A percentile compares a stretch with the other conserved stretches of the same genome.
Conservation (phyloP, 495 filamentous ascomycete genomes). For the Annulohypoxylon bovei region DNA sequence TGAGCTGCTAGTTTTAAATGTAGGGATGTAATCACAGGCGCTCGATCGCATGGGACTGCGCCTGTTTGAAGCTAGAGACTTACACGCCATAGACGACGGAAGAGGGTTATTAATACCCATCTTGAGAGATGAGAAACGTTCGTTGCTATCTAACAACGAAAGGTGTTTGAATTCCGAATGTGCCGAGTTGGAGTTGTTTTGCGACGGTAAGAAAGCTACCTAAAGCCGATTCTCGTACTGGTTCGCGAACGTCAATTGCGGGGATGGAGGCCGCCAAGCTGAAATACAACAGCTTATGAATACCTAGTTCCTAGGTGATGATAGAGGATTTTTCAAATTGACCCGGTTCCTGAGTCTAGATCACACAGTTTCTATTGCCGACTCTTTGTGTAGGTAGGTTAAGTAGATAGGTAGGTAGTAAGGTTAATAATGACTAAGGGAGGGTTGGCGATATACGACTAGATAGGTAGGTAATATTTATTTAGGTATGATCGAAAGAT, state of each 20-base stretch:
- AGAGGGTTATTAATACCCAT: conserved; percentile 70
- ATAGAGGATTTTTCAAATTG: neutral
- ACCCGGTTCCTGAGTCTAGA: neutral
- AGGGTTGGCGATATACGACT: conserved; percentile 12
- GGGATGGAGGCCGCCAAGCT: conserved; percentile 11
- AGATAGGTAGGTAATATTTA: conserved; percentile 6
- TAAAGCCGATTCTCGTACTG: conserved; percentile 3
- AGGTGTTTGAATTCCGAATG: conserved; percentile 2
- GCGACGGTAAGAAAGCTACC: conserved; percentile 10
- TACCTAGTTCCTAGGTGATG: too few species aligned
- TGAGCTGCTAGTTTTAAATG: conserved; percentile 18
- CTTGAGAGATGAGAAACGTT: conserved; percentile 35
- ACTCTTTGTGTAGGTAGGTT: neutral
- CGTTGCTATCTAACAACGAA: conserved; percentile 7
- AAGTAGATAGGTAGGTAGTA: neutral
- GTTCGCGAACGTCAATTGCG: conserved; percentile 27
- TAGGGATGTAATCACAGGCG: neutral
- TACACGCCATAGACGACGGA: conserved; percentile 68
- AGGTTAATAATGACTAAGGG: conserved; percentile 21
- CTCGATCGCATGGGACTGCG: conserved; percentile 11
- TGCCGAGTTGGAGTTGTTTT: conserved; percentile 24
- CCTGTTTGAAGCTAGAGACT: conserved; percentile 41
- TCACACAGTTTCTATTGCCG: conserved; percentile 4
- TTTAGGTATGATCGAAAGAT: conserved; percentile 19
- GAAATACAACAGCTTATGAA: neutral